These are phyloP conservation scores for Raphidocelis subcapitata DNA, from an alignment of 139 green algal species.

Conservation along the genomic window DNA sequence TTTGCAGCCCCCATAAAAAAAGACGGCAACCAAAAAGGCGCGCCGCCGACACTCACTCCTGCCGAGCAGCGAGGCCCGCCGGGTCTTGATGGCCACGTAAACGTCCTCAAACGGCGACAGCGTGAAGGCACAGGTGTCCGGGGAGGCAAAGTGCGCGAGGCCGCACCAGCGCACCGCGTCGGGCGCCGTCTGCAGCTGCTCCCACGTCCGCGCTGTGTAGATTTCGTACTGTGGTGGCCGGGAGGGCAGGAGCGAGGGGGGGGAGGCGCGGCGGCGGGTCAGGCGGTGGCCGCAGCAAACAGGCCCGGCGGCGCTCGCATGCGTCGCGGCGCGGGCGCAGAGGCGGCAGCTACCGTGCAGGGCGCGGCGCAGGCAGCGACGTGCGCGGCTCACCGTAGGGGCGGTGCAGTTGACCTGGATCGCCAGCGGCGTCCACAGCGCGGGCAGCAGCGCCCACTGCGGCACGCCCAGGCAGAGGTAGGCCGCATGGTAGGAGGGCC, in stretches of 20 bases:
- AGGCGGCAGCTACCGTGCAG: not conserved
- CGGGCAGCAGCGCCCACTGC: constrained; percentile 10
- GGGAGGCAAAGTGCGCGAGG: not conserved
- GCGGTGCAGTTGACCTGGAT: constrained; percentile 12
- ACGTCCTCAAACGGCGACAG: constrained; percentile 14
- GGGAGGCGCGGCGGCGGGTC: not conserved
- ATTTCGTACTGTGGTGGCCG: constrained; percentile 8
- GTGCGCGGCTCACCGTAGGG: not conserved
- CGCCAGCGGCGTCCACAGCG: constrained; percentile 10
- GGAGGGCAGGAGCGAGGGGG: too few relatives aligned
- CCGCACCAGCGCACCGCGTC: constrained; percentile 15
- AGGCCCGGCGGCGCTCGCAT: not conserved
- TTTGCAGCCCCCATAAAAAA: too few relatives aligned
- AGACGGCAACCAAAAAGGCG: too few relatives aligned
- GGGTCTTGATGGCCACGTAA: constrained; percentile 7
- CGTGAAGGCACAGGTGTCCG: not conserved
- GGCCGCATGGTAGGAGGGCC: not conserved
- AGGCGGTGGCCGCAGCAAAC: not conserved
- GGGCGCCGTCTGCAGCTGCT: not conserved
- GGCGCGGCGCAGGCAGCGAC: not conserved
- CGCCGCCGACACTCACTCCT: not conserved
- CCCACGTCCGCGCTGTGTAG: not conserved
- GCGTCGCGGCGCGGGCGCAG: not conserved
- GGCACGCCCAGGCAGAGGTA: constrained; percentile 9
- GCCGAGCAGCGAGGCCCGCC: not conserved